Percentiles rank a stretch among this genome's conserved stretches.
These are phyloP conservation scores for Trichoderma endophyticum DNA, from an alignment of 2,329 filamentous ascomycete species.

Conservation along the genomic window DNA sequence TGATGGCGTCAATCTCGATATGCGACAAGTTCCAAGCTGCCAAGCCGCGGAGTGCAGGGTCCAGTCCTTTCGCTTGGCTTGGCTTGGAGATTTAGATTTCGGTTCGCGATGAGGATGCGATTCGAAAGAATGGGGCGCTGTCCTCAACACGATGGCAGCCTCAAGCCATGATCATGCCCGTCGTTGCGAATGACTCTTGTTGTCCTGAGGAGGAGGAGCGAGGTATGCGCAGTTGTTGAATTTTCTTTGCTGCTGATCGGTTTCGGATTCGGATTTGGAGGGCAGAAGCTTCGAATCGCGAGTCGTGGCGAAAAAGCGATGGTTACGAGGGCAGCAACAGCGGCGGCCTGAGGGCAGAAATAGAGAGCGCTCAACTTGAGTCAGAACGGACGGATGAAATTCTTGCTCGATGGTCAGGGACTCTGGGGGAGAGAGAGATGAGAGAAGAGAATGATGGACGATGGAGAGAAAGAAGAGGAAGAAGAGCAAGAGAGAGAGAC, in stretches of 20 bases:
- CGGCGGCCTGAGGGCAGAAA: not conserved
- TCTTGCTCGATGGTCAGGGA: not conserved
- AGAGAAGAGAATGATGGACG: not conserved
- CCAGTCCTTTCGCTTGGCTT: not conserved
- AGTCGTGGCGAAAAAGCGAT: not conserved
- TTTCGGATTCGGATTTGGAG: not conserved
- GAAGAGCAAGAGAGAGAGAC: not conserved
- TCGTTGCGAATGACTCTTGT: not conserved
- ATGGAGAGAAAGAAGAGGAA: not conserved
- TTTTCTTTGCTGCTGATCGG: not conserved
- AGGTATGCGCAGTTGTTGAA: not conserved
- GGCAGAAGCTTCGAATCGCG: not conserved
- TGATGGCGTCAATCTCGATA: slow-evolving; percentile 5
- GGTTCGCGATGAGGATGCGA: slow-evolving; percentile 1
- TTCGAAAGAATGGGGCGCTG: not conserved
- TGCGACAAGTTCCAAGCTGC: not conserved
- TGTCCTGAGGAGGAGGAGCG: not conserved
- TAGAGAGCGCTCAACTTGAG: slow-evolving; percentile 1
- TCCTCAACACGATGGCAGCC: slow-evolving; percentile 1
- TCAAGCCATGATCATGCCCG: slow-evolving; percentile 5
- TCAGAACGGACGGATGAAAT: not conserved
- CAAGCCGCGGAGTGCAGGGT: slow-evolving; percentile 8
- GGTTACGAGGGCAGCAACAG: not conserved
- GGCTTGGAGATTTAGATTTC: not conserved
- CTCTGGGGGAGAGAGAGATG: too few species aligned